These are phyloP conservation scores for Penicillium thymicola DNA, from an alignment of 2,329 filamentous ascomycete species.

Conservation along the genomic window DNA sequence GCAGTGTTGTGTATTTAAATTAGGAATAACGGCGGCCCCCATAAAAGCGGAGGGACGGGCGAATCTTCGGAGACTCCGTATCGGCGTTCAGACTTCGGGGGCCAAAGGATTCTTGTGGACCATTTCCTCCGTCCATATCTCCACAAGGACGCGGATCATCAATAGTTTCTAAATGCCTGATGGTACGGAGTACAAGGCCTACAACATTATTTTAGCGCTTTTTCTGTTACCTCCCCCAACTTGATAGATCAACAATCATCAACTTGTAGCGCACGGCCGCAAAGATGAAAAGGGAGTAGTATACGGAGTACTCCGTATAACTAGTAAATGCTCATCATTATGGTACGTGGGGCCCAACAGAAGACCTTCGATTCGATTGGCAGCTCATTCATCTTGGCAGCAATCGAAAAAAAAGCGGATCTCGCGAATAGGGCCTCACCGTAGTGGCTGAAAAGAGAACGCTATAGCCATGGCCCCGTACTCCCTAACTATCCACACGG, in stretches of 20 bases:
- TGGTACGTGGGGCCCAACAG: background rate
- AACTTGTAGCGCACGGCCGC: background rate
- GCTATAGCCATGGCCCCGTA: constrained; percentile 26
- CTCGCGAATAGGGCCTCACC: constrained; percentile 23
- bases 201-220: background rate
- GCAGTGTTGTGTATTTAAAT: no score
- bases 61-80: background rate
- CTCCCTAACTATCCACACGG: constrained; percentile 20
- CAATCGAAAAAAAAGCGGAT: constrained; percentile 2
- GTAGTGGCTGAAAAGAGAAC: constrained; percentile 21
- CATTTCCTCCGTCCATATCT: background rate
- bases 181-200: no score
- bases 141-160: background rate
- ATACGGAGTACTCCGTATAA: no score
- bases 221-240: background rate
- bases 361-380: background rate
- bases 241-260: background rate
- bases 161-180: background rate
- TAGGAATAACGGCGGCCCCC: no score
- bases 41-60: no score
- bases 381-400: background rate
- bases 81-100: background rate
- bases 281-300: background rate
- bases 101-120: background rate
- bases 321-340: background rate